Percentiles rank a stretch among this genome's conserved stretches.
These are phyloP conservation scores for Phlebiopsis gigantea DNA, from an alignment of 768 basidiomycete genomes.

Conservation along the genomic window DNA sequence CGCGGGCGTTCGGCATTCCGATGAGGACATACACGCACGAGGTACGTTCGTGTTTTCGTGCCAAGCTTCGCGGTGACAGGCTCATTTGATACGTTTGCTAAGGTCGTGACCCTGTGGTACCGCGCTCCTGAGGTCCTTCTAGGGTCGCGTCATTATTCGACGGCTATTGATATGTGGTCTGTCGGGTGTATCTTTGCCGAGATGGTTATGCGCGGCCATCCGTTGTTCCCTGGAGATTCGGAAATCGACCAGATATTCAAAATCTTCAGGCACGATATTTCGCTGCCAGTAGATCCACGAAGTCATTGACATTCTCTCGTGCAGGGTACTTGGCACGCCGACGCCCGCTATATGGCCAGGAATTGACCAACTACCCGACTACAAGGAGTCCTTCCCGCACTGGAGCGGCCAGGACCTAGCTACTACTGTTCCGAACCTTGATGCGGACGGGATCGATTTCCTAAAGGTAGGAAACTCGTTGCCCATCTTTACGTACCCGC, in stretches of 20 bases:
- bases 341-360: conserved; percentile 91
- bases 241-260: conserved; percentile 99
- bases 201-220: conserved; percentile 89
- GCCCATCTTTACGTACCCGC: conserved; percentile 11
- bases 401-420: conserved; percentile 79
- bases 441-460: conserved; percentile 75
- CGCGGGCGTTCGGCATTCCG: conserved; percentile 96
- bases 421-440: conserved; percentile 63
- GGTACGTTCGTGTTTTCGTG: conserved; percentile 37
- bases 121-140: conserved; percentile 96
- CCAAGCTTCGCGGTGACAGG: background rate
- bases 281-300: background rate
- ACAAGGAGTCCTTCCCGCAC: conserved; percentile 95
- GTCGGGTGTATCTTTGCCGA: conserved; percentile 98
- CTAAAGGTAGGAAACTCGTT: conserved; percentile 45
- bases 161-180: conserved; percentile 99
- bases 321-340: conserved; percentile 90
- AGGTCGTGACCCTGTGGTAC: conserved; percentile 99
- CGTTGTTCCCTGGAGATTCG: conserved; percentile 97
- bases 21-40: conserved; percentile 99
- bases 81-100: background rate
- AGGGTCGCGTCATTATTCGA: conserved; percentile 93
- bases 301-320: background rate
- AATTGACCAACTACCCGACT: conserved; percentile 82
- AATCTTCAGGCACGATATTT: conserved; percentile 79